phyloP scores from a whole-genome alignment of 352 stramenopile genomes.

The Pythium oligandrum region DNA sequence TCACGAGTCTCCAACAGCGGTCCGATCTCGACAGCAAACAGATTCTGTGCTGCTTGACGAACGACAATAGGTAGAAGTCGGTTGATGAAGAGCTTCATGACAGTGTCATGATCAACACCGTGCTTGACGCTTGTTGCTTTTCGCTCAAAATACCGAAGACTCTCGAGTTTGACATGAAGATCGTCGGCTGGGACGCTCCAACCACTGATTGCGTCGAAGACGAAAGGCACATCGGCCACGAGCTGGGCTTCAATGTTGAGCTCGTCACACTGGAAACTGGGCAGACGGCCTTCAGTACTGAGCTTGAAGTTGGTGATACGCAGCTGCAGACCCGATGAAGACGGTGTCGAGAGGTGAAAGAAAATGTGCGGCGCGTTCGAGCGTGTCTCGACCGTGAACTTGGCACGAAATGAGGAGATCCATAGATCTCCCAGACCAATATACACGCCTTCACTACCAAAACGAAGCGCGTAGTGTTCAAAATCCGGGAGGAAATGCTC shows the following conservation, averaged over 20 bases:
- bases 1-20: slow-evolving; percentile 46
- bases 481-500: slow-evolving; percentile 59
- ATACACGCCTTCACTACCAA: slow-evolving; percentile 67
- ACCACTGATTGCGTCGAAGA: slow-evolving; percentile 49
- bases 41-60: slow-evolving; percentile 42
- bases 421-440: slow-evolving; percentile 67
- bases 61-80: slow-evolving; percentile 60
- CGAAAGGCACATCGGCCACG: slow-evolving; percentile 56
- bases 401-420: slow-evolving; percentile 66
- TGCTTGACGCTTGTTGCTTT: slow-evolving; percentile 47
- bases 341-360: slow-evolving; percentile 58
- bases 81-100: slow-evolving; percentile 83
- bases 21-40: slow-evolving; percentile 62
- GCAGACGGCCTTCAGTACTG: slow-evolving; percentile 53
- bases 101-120: slow-evolving; percentile 61
- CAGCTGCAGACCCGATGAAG: slow-evolving; percentile 49
- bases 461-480: slow-evolving; percentile 56
- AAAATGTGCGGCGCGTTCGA: slow-evolving; percentile 51
- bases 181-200: slow-evolving; percentile 60
- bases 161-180: slow-evolving; percentile 61
- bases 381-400: slow-evolving; percentile 68
- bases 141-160: slow-evolving; percentile 70
- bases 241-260: slow-evolving; percentile 72
- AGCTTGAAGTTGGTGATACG: slow-evolving; percentile 63
- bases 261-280: slow-evolving; percentile 73